Base-by-base conservation (phyloP, 2,329 filamentous ascomycete genomes). In the Purpureocillium takamizusanense region DNA sequence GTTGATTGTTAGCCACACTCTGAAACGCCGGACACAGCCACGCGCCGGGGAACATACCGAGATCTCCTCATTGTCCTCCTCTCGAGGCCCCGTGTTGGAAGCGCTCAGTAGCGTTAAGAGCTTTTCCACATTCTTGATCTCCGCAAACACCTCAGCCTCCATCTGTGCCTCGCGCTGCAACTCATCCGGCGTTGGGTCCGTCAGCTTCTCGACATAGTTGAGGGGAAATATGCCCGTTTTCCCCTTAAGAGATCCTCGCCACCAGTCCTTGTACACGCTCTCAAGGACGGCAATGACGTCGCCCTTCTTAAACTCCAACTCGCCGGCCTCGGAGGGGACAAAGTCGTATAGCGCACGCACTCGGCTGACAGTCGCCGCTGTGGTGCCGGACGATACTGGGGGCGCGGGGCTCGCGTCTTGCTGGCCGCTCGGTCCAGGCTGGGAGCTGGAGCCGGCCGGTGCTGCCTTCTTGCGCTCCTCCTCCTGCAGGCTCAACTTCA, bases 261-360 rank as follows among this genome's bases (percentile, higher is more conserved):
- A 98, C 92, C 92, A 98, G 61, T 98, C 92, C 63, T 97, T 98
- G 67, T 94, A 98, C 2, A 97, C 92, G 2, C 89, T 95, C 62
- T 97, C 92, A 31, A 98, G 72, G 13, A 98, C 92, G 1, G 92
- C 90, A 59, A 98, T 98, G 31, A 97, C 83, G 57, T 98, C 92
- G 21, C 92, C 90, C 65, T 94, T 95, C 50, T 89, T 84, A 61
- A 98, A 98, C 50, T 94, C 88, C 44, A 98, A 70, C 66, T 98
- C 92, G 35, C 90, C 92, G 0, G 88, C 79, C 60, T 98, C 92
- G 0, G 89, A 94, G 2, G 92, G 90, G 36, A 84, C 81, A 60
- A 98, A 98, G 60, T 98, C 92, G 58, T 86, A 98, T 33, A 97
- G 71, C 2, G 92, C 92, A 47, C 90, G 78, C 35, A 98, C 92